Conservation (phyloP, 441 rosid genomes). For the Pelargonium cotyledonis region DNA sequence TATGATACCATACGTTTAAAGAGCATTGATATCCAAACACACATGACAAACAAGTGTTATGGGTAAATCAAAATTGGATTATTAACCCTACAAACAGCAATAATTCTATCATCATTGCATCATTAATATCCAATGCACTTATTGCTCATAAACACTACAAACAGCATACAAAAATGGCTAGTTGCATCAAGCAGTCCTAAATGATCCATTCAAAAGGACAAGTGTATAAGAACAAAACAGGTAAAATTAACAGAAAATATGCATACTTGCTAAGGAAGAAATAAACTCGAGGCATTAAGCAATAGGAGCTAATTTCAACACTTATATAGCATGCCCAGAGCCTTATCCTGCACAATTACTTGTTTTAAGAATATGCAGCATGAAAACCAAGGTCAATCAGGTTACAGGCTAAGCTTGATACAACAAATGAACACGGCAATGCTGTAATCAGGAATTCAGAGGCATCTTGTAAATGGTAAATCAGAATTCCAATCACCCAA, state of each 20-base stretch:
- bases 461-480: conserved; percentile 2
- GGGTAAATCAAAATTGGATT: neutral
- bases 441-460: neutral
- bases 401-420: neutral
- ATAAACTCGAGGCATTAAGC: neutral
- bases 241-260: neutral
- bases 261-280: neutral
- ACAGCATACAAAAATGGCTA: neutral
- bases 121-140: neutral
- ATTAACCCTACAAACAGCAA: neutral
- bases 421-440: neutral
- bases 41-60: neutral
- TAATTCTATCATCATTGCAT: too few relatives aligned
- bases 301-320: neutral
- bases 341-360: neutral
- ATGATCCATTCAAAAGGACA: neutral
- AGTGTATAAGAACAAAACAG: neutral
- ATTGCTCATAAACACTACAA: neutral
- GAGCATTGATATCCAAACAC: neutral
- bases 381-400: neutral
- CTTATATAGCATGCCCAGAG: neutral
- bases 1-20: neutral
- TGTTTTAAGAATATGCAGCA: neutral
- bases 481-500: neutral
- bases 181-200: neutral